Base-by-base conservation (phyloP, 2,329 filamentous ascomycete genomes). In the Hortaea sp. region DNA sequence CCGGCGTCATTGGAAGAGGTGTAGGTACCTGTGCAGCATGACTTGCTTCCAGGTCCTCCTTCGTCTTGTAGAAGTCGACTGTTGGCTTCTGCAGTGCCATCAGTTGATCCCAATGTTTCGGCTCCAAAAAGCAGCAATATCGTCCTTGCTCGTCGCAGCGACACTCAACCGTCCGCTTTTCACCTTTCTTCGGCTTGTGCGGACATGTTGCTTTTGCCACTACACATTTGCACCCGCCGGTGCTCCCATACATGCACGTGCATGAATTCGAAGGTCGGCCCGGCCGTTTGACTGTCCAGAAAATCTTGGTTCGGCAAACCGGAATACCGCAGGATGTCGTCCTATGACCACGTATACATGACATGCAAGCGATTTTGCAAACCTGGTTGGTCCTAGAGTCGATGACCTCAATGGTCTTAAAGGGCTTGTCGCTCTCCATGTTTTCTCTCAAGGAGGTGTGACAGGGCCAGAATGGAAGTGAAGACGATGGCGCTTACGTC, bases 361-460 rank as follows among this genome's bases (percentile, higher is more conserved):
- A 61, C 60, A 63, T 63, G 51, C 61, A 63, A 11, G 61, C 61
- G 37, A 63, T 54, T 48, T 63, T 63, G 53, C 60, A 62, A 31
- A 53, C 42, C 43, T 63, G 58, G 32, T 53, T 55, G 29, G 60
- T 63, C 39, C 53, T 53, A 28, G 52, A 51, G 45, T 63, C 61
- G 47, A 61, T 38, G 47, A 63, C 59, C 51, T 63, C 61, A 42
- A 63, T 62, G 46, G 59, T 61, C 54, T 62, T 62, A 59, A 63
- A 62, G 29, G 59, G 59, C 45, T 62, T 62, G 29, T 61, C 59
- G 38, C 53, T 51, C 32, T 62, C 58, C 50, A 52, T 52, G 13
- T 20, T 34, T 42, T 9, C 30, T 35, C n/a, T 20, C 20, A 20
- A 20, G 4, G 20, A 20, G 4, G 20, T 20, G 20, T 20, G 20